These are phyloP conservation scores for Linderniella brevidens DNA, from an alignment of 257 asterid genomes.

Conservation along the genomic window DNA sequence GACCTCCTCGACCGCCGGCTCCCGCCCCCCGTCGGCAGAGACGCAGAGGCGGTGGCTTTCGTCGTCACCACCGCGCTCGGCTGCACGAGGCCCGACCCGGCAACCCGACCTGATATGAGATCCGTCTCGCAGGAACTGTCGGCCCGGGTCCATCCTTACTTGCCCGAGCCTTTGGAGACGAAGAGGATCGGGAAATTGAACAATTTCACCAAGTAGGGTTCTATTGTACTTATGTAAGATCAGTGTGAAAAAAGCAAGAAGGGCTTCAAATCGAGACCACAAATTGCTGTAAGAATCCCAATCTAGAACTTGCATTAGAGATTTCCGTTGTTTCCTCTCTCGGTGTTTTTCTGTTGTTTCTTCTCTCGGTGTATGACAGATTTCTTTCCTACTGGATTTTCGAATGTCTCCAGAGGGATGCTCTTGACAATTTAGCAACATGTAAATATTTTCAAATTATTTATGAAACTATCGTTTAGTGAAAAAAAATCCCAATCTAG, in stretches of 20 bases:
- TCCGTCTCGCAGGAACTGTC: constrained; percentile 63
- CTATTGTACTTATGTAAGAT: not conserved
- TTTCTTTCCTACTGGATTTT: no score
- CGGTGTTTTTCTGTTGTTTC: no score
- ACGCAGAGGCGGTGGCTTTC: constrained; percentile 58
- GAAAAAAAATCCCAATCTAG: no score
- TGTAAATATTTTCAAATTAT: no score
- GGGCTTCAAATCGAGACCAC: not conserved
- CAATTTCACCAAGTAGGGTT: constrained; percentile 22
- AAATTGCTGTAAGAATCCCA: not conserved
- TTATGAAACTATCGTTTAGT: no score
- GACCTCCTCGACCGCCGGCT: constrained; percentile 60
- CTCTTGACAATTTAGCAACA: no score
- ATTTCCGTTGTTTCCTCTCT: no score
- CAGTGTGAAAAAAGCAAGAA: not conserved
- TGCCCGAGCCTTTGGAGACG: constrained; percentile 33
- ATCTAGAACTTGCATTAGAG: no score
- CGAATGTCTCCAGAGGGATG: no score
- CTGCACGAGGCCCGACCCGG: constrained; percentile 43
- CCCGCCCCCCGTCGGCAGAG: constrained; percentile 35
- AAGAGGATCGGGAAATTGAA: constrained; percentile 25
- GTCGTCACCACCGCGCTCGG: constrained; percentile 48
- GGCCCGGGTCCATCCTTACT: constrained; percentile 34
- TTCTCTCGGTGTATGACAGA: no score
- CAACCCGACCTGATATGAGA: constrained; percentile 69